Evolutionary conservation across 805 yeast species (phyloP).

Genomic region (Ogataea paradorogensis): DNA sequence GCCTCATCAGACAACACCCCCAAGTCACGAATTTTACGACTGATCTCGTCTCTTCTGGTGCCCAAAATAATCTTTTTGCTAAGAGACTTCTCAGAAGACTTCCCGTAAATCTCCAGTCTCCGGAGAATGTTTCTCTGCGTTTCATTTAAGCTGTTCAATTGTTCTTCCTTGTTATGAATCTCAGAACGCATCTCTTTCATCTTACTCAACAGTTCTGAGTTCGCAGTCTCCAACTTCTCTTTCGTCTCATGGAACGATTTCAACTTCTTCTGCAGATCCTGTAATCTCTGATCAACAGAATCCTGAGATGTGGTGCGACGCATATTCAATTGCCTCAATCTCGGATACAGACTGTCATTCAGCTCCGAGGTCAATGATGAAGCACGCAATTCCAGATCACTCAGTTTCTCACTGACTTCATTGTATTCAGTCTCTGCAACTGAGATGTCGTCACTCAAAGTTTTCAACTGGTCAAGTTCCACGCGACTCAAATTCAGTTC

Average conservation of each 20-base stretch:
- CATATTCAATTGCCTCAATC: conserved; percentile 37
- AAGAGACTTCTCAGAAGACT: conserved; percentile 60
- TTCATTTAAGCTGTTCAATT: conserved; percentile 49
- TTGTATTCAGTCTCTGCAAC: conserved; percentile 40
- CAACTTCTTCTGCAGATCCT: conserved; percentile 21
- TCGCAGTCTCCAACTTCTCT: conserved; percentile 29
- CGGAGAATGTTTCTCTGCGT: conserved; percentile 53
- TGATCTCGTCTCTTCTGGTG: conserved; percentile 67
- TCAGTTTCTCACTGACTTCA: conserved; percentile 37
- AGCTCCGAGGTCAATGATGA: conserved; percentile 53
- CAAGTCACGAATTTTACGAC: conserved; percentile 69
- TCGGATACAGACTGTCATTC: conserved; percentile 55
- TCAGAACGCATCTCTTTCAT: conserved; percentile 33
- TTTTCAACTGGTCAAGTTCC: conserved; percentile 44
- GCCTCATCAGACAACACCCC: conserved; percentile 93
- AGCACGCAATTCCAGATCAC: conserved; percentile 45
- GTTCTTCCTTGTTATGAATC: conserved; percentile 35
- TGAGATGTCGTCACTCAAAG: conserved; percentile 37
- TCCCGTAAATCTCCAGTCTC: conserved; percentile 59
- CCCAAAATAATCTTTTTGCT: conserved; percentile 59
- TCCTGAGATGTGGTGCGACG: conserved; percentile 8
- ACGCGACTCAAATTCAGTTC: conserved; percentile 43
- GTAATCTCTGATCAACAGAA: conserved; percentile 10
- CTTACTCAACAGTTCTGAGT: conserved; percentile 28
- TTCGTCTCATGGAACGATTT: conserved; percentile 12